A percentile compares a stretch with the other conserved stretches of the same genome.
Evolutionary conservation across 2,329 filamentous ascomycete species (phyloP).

Genomic region (Hypoxylon sp.): DNA sequence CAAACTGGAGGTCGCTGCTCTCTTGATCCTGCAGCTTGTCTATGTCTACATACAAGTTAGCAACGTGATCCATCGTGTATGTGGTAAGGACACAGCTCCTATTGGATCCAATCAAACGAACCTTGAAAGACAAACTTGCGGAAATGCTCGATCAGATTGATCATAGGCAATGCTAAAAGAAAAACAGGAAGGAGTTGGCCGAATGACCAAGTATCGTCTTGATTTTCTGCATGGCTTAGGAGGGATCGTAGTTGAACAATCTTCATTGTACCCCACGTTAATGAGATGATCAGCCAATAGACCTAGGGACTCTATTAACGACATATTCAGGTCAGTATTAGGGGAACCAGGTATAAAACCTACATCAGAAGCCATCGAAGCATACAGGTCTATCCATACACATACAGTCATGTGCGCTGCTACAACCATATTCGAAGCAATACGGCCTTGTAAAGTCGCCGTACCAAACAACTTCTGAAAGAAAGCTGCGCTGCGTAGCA

Average conservation of each 20-base stretch:
- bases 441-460: background rate
- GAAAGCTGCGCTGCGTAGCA: background rate
- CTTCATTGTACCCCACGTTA: conserved; percentile 10
- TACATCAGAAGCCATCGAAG: conserved; percentile 7
- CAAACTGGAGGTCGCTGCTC: background rate
- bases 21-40: background rate
- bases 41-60: background rate
- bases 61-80: background rate
- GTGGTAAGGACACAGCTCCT: background rate
- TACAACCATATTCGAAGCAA: conserved; percentile 2
- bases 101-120: background rate
- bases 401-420: conserved; percentile 2
- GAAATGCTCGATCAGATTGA: background rate
- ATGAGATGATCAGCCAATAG: conserved; percentile 4
- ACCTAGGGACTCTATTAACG: background rate
- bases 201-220: conserved; percentile 8
- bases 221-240: background rate
- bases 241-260: background rate
- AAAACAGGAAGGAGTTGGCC: conserved; percentile 6
- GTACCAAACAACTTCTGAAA: background rate
- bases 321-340: background rate
- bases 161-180: background rate
- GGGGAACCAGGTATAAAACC: background rate
- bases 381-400: conserved; percentile 2
- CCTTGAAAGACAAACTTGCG: conserved; percentile 1